A percentile compares a stretch with the other conserved stretches of the same genome.
phyloP scores from a whole-genome alignment of 1,139 yeast species.

The Candida frijolesensis region DNA sequence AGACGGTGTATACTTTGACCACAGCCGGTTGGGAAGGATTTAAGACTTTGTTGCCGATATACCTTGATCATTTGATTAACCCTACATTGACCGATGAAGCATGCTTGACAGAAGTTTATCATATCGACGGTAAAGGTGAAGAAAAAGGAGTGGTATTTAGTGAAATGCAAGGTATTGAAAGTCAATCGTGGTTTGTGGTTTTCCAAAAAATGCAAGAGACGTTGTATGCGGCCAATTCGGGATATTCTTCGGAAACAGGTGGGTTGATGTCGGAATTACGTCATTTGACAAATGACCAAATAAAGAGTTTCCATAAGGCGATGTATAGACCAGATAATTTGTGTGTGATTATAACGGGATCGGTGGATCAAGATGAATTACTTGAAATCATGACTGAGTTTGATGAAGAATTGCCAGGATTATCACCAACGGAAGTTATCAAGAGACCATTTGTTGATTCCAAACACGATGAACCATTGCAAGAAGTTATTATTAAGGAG shows the following conservation, averaged over 20 bases:
- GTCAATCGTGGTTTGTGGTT: conserved; percentile 75
- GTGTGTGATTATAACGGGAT: conserved; percentile 80
- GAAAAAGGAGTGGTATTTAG: conserved; percentile 97
- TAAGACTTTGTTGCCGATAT: conserved; percentile 77
- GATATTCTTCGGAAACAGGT: conserved; percentile 89
- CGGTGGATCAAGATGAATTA: conserved; percentile 74
- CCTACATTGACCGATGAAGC: conserved; percentile 92
- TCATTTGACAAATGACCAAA: conserved; percentile 68
- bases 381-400: conserved; percentile 60
- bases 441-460: conserved; percentile 85
- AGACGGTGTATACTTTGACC: conserved; percentile 87
- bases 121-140: conserved; percentile 84
- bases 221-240: conserved; percentile 57
- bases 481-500: conserved; percentile 43
- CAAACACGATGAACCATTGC: conserved; percentile 44
- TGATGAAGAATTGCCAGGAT: conserved; percentile 53
- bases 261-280: conserved; percentile 83
- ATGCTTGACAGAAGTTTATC: conserved; percentile 92
- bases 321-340: conserved; percentile 84
- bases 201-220: conserved; percentile 62
- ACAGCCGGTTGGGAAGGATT: conserved; percentile 99
- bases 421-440: conserved; percentile 32
- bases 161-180: conserved; percentile 95
- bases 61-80: conserved; percentile 80
- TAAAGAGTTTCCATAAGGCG: conserved; percentile 69